Base-by-base conservation (phyloP, 805 yeast genomes). In the Babjeviella inositovora region DNA sequence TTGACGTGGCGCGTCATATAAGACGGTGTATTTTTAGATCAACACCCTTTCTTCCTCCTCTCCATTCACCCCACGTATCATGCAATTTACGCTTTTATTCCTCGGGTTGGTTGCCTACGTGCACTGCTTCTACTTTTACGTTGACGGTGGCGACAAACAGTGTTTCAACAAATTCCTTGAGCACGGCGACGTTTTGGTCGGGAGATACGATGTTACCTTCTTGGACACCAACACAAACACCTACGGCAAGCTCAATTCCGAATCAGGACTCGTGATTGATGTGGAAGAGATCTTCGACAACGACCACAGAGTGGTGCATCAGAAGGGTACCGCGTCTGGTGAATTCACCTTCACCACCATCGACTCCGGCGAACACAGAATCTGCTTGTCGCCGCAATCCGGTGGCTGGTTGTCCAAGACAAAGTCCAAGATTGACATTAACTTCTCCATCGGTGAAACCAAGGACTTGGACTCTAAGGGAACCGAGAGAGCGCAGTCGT, bases 351-450 rank as follows among this genome's bases (percentile, higher is more conserved):
- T 80, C 55, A 74, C 85, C 8, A 77, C 95, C 2, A 51, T 70
- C 21, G 93, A 77, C 25, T 55, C 74, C 7, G 95, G 95, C 18
- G 92, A 79, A 43, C 95, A 84, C 56, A 61, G 62, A 37, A 61
- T 85, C 37, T 84, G 96, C 50, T 53, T 84, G 35, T 51, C 49
- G 12, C 69, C 70, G 14, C 32, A 34, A 22, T 23, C 34, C 10
- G 30, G 26, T 7, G 45, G 47, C 5, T 41, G 41, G 30, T 35
- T 46, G 11, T 45, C 70, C 70, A 44, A 53, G n/a, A 38, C 53
- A 30, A 50, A 49, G 28, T 73, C 81, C 35, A 66, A 90, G 44
- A 60, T 87, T 23, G 69, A 69, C 42, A 57, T 84, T 25, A 93
- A 80, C 43, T 53, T 81, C 28, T 76, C 67, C 9, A 53, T 69